Evolutionary conservation across 208 protist species (phyloP).

Genomic region (Leishmania mexicana): DNA sequence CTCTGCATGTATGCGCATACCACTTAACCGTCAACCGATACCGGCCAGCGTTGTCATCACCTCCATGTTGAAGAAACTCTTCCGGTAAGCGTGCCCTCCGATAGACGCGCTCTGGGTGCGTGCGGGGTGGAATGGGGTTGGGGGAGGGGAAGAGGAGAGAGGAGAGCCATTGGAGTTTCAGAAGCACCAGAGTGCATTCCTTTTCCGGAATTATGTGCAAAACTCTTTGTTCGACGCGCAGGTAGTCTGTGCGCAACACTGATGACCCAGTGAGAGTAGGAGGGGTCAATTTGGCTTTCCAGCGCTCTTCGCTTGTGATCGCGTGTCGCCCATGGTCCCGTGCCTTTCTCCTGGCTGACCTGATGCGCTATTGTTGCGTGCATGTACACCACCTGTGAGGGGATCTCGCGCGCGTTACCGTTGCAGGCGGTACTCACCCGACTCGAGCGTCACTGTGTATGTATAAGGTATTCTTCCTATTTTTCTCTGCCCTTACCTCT

Average conservation of each 20-base stretch:
- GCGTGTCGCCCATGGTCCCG: background rate
- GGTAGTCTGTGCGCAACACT: background rate
- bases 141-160: background rate
- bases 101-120: background rate
- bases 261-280: too few species aligned
- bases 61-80: background rate
- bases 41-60: background rate
- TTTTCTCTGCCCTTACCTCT: background rate
- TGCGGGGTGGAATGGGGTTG: too few species aligned
- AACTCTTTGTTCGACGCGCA: background rate
- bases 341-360: background rate
- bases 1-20: background rate
- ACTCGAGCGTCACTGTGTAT: background rate
- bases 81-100: background rate
- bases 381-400: background rate
- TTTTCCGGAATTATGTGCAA: background rate
- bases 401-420: background rate
- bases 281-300: background rate
- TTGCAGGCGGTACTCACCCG: background rate
- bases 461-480: background rate
- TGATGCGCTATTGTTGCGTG: background rate
- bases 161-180: background rate
- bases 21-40: background rate
- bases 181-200: background rate
- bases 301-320: background rate